Conservation (phyloP, 2,329 filamentous ascomycete species). For the Cladosporium sphaerospermum region DNA sequence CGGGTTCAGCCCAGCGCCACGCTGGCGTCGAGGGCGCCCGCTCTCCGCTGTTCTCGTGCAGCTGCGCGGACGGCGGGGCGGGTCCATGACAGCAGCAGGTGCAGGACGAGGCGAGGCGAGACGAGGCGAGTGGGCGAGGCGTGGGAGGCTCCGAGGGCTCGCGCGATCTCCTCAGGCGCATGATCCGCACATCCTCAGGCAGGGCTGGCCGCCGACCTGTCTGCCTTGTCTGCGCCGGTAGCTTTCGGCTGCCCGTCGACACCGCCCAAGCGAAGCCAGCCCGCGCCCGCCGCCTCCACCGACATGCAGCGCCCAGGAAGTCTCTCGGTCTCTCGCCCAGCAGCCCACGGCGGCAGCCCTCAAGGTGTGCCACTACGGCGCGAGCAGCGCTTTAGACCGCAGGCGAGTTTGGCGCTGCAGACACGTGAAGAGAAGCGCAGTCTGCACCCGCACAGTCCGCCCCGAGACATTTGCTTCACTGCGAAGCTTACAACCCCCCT, state of each 20-base stretch:
- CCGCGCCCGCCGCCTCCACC: no score
- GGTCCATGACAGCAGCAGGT: background rate
- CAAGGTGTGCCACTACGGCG: background rate
- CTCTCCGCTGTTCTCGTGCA: constrained; percentile 5
- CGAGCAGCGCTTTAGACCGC: no score
- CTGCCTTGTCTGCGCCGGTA: background rate
- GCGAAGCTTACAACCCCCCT: background rate
- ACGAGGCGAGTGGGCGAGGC: background rate
- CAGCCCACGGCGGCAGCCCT: background rate
- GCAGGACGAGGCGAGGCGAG: constrained; percentile 9
- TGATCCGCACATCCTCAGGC: background rate
- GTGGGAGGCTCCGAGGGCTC: no score
- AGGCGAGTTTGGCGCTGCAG: background rate
- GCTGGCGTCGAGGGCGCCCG: background rate
- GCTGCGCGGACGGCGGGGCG: constrained; percentile 3
- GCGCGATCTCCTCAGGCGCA: background rate
- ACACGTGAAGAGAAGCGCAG: constrained; percentile 6
- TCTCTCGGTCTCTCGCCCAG: no score
- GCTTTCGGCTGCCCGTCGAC: background rate
- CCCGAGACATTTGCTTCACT: constrained; percentile 9
- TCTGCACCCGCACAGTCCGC: background rate
- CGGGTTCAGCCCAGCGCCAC: constrained; percentile 8
- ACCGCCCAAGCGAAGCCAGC: no score
- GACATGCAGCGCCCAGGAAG: no score
- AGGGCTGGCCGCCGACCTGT: background rate